Conservation (phyloP, 257 asterid species). For the Solanum etuberosum region DNA sequence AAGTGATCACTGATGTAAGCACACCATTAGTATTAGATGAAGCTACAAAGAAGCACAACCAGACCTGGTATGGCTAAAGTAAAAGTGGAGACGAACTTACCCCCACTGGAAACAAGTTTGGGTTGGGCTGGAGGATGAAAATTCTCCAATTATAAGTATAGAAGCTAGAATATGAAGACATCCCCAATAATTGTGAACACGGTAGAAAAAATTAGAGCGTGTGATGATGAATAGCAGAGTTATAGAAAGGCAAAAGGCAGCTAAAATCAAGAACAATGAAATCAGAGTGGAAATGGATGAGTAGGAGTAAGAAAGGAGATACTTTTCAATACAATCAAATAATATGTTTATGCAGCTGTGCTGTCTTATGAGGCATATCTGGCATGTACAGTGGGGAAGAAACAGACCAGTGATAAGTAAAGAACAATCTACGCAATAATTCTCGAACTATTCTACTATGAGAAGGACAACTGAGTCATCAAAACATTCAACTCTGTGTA, state of each 20-base stretch:
- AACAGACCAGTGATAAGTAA: not conserved
- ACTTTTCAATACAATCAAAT: not conserved
- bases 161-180: not conserved
- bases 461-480: not conserved
- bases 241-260: not conserved
- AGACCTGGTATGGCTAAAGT: not conserved
- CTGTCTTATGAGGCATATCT: not conserved
- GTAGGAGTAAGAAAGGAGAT: not conserved
- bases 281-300: not conserved
- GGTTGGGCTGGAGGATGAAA: not conserved
- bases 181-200: not conserved
- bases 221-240: not conserved
- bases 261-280: not conserved
- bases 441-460: not conserved
- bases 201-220: not conserved
- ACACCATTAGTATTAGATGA: not conserved
- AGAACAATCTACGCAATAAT: not conserved
- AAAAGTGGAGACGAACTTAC: not conserved
- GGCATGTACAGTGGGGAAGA: not conserved
- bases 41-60: not conserved
- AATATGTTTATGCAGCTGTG: not conserved
- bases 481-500: not conserved
- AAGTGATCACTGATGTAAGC: not conserved
- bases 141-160: not conserved
- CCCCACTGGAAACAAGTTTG: not conserved